Percentiles rank a stretch among this genome's conserved stretches.
Evolutionary conservation across 2,329 filamentous ascomycete species (phyloP).

Genomic region (Cladophialophora psammophila): DNA sequence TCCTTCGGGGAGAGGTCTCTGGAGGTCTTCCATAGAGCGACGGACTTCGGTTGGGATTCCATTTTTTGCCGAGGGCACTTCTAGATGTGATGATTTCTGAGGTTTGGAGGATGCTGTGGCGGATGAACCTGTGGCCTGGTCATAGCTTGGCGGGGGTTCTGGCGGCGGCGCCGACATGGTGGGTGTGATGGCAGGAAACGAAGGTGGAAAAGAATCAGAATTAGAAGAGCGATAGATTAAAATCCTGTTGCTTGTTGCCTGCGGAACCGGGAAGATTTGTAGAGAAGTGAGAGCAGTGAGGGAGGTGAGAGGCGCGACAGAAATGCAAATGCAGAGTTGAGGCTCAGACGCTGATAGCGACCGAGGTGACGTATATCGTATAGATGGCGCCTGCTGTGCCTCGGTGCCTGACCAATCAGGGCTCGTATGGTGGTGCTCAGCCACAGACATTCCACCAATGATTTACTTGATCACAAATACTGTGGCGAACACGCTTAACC

Average conservation of each 20-base stretch:
- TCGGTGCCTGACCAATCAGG: slow-evolving; percentile 4
- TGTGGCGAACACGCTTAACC: slow-evolving; percentile 8
- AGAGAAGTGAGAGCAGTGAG: slow-evolving; percentile 25
- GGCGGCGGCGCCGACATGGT: slow-evolving; percentile 30
- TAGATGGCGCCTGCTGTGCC: slow-evolving; percentile 19
- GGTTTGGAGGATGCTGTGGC: slow-evolving; percentile 32
- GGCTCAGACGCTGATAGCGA: slow-evolving; percentile 29
- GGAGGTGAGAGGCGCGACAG: slow-evolving; percentile 12
- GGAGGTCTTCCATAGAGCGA: slow-evolving; percentile 69
- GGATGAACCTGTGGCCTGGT: slow-evolving; percentile 42
- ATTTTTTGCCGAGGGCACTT: slow-evolving; percentile 50
- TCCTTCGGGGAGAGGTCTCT: slow-evolving; percentile 60
- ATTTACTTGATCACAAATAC: not conserved
- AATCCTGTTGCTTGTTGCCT: slow-evolving; percentile 19
- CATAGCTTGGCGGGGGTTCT: slow-evolving; percentile 49
- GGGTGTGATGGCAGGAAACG: slow-evolving; percentile 20
- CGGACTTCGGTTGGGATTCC: slow-evolving; percentile 61
- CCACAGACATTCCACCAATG: slow-evolving; percentile 10
- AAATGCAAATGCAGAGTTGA: slow-evolving; percentile 32
- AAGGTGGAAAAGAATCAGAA: slow-evolving; percentile 37
- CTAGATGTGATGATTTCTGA: slow-evolving; percentile 34
- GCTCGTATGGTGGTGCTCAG: not conserved
- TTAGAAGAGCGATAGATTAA: slow-evolving; percentile 24
- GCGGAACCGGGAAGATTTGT: slow-evolving; percentile 28
- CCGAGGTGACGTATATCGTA: not conserved